Conservation (phyloP, 352 stramenopile species). For the Blastocystis sp. region DNA sequence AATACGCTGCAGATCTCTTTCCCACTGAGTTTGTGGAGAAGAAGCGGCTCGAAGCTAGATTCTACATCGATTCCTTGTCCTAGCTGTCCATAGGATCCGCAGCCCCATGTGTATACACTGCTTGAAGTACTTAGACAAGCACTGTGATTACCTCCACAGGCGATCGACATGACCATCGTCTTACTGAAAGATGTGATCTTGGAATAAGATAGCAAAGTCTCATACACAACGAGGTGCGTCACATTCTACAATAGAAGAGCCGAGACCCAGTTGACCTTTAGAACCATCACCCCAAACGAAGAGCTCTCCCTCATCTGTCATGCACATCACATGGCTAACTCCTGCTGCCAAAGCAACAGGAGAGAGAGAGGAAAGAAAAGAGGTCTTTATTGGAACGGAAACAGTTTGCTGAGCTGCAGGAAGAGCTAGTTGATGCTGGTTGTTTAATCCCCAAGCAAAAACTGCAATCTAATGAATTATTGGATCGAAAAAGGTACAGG, state of each 20-base stretch:
- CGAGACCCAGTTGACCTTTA: neutral
- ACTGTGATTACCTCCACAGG: constrained; percentile 69
- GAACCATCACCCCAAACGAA: constrained; percentile 58
- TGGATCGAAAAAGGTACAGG: neutral
- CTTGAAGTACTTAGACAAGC: constrained; percentile 65
- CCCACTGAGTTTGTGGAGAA: neutral
- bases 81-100: constrained; percentile 72
- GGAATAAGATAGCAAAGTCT: neutral
- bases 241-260: neutral
- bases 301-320: constrained; percentile 25
- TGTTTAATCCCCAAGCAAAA: constrained; percentile 17
- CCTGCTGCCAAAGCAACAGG: neutral
- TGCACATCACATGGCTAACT: neutral
- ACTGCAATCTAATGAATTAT: neutral
- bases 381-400: neutral
- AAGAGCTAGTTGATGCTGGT: neutral
- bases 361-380: neutral
- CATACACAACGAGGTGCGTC: neutral
- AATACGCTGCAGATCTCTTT: constrained; percentile 9
- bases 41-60: constrained; percentile 61
- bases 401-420: neutral
- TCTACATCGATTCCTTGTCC: constrained; percentile 65
- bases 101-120: constrained; percentile 70
- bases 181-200: constrained; percentile 43
- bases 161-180: constrained; percentile 66